These are phyloP conservation scores for Calonectria honghensis DNA, from an alignment of 2,329 filamentous ascomycete species.

Conservation along the genomic window DNA sequence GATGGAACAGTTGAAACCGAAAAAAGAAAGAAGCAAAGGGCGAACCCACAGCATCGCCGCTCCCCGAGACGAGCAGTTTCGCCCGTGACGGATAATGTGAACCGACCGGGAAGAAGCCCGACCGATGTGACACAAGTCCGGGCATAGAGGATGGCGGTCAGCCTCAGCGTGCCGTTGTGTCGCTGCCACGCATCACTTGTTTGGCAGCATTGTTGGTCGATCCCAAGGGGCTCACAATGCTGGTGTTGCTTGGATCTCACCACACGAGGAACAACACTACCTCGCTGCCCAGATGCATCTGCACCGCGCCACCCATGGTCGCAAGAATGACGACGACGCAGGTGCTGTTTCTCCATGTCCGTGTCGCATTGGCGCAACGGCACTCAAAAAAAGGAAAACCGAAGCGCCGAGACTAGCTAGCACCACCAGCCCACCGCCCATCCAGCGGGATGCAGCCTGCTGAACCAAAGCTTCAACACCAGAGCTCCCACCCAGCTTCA, in stretches of 20 bases:
- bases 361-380: slow-evolving; percentile 13
- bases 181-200: slow-evolving; percentile 22
- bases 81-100: slow-evolving; percentile 23
- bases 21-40: neutral
- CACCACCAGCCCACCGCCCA: slow-evolving; percentile 22
- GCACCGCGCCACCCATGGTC: slow-evolving; percentile 8
- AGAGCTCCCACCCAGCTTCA: slow-evolving; percentile 15
- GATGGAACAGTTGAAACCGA: slow-evolving; percentile 35
- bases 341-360: neutral
- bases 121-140: slow-evolving; percentile 28
- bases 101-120: slow-evolving; percentile 40
- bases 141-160: slow-evolving; percentile 31
- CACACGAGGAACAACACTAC: slow-evolving; percentile 14
- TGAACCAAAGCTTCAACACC: slow-evolving; percentile 12
- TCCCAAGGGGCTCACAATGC: slow-evolving; percentile 15
- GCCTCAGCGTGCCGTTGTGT: slow-evolving; percentile 14
- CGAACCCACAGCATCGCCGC: neutral
- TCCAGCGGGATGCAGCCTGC: neutral
- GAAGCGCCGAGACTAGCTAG: slow-evolving; percentile 33
- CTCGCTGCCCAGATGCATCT: slow-evolving; percentile 13
- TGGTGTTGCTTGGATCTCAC: slow-evolving; percentile 19
- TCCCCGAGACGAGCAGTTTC: slow-evolving; percentile 11
- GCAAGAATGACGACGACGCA: slow-evolving; percentile 25
- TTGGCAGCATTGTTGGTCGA: slow-evolving; percentile 17
- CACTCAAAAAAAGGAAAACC: slow-evolving; percentile 29